These are phyloP conservation scores for Ceratonia siliqua DNA, from an alignment of 306 rosid species.

Conservation along the genomic window DNA sequence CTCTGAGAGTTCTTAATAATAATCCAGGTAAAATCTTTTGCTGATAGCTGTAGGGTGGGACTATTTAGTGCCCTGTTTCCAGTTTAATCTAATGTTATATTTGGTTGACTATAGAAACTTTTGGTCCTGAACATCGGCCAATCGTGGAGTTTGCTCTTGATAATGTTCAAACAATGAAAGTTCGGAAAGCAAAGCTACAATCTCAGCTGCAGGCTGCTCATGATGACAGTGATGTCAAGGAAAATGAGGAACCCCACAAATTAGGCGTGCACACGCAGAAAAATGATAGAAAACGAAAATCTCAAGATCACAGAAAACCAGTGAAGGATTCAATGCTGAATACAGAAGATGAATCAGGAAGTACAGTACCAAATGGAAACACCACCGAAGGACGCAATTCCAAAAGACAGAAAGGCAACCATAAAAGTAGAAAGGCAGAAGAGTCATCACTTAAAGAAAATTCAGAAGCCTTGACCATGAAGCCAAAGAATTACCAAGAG, in stretches of 20 bases:
- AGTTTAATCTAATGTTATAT: slow-evolving; percentile 18
- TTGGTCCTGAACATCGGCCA: slow-evolving; percentile 85
- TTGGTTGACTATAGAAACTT: slow-evolving; percentile 59
- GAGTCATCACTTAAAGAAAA: slow-evolving; percentile 23
- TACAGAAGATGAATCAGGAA: slow-evolving; percentile 35
- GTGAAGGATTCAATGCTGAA: slow-evolving; percentile 35
- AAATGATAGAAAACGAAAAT: slow-evolving; percentile 54
- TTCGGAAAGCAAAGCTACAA: slow-evolving; percentile 60
- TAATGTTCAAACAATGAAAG: slow-evolving; percentile 74
- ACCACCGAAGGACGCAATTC: slow-evolving; percentile 37
- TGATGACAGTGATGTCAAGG: slow-evolving; percentile 6
- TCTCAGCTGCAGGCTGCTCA: slow-evolving; percentile 47
- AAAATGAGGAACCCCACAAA: slow-evolving; percentile 24
- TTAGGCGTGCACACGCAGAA: slow-evolving; percentile 34
- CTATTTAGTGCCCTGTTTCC: not conserved
- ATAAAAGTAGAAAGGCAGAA: slow-evolving; percentile 26
- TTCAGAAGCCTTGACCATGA: slow-evolving; percentile 32
- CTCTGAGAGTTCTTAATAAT: slow-evolving; percentile 90
- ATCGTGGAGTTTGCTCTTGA: slow-evolving; percentile 96
- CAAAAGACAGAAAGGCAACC: slow-evolving; percentile 58
- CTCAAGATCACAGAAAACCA: slow-evolving; percentile 38
- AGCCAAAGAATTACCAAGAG: slow-evolving; percentile 34
- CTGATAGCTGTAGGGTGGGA: not conserved
- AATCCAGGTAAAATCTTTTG: slow-evolving; percentile 74
- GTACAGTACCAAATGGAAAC: slow-evolving; percentile 33